Base-by-base conservation (phyloP, 2,329 filamentous ascomycete species). In the Thelonectria discophora region DNA sequence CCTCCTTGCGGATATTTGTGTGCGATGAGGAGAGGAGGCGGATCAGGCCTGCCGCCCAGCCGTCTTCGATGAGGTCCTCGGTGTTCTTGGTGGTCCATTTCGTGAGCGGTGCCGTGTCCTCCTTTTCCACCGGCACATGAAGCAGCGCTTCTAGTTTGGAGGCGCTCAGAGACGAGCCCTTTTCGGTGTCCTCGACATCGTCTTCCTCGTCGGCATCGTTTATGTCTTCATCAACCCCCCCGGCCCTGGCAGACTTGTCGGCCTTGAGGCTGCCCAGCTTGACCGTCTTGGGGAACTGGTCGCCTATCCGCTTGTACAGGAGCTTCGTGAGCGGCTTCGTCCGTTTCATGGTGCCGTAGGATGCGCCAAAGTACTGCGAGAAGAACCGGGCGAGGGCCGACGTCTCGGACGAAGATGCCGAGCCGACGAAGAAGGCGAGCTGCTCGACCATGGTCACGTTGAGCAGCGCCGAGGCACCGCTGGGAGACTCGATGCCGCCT, bases 51-150 rank as follows among this genome's bases (percentile, higher is more conserved):
- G 85, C 82, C 20, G 92, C 83, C 69, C 91, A 85, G 7, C 90
- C 91, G 65, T 95, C 91, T 69, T 95, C 92, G 9, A 96, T 81
- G 1, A 93, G 86, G 70, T 94, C 88, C 45, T 94, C 90, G 0
- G 92, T 80, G 32, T 92, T 89, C 72, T 96, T 94, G 64, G 87
- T 84, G 43, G 86, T 82, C 93, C 92, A 97, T 71, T 81, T 86
- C 5, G 81, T 74, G 13, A 90, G 77, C 0, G 83, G 80, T 6
- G 80, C 76, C 58, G 82, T 83, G 63, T 89, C 86, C 32, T 81
- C 82, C 20, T 79, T 78, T 3, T 74, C 76, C 1, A 75, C 64
- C 0, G 84, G 76, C 2, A 81, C 75, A 18, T 84, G 79, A 17
- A 90, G 84, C 42, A 83, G 77, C 6, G 82, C 80, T 32, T 83